Evolutionary conservation across 495 filamentous ascomycete genomes (phyloP).

Genomic region (Aspergillus steynii): DNA sequence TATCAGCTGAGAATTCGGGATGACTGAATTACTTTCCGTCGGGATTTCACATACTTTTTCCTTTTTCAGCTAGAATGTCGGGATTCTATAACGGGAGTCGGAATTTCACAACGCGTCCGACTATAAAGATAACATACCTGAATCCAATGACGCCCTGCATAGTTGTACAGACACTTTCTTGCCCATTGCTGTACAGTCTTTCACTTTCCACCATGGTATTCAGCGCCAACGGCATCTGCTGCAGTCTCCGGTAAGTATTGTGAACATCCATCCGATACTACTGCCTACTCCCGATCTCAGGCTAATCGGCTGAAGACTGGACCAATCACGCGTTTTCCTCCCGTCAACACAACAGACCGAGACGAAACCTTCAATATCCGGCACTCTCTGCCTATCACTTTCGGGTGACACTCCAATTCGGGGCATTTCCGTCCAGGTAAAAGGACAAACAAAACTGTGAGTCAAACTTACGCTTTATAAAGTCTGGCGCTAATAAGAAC

Average conservation of each 20-base stretch:
- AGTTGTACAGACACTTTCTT: no score
- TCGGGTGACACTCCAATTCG: constrained; percentile 10
- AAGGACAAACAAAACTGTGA: constrained; percentile 22
- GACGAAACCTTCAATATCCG: constrained; percentile 12
- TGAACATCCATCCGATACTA: neutral
- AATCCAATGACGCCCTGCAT: no score
- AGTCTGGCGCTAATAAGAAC: neutral
- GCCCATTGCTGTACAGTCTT: no score
- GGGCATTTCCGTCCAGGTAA: constrained; percentile 19
- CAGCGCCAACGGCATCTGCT: neutral
- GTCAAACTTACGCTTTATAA: neutral
- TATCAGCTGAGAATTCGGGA: no score
- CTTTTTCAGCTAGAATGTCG: no score
- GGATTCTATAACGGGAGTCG: no score
- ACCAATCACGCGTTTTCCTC: constrained; percentile 23
- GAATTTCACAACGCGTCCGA: no score
- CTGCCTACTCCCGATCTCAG: neutral
- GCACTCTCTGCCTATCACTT: constrained; percentile 17
- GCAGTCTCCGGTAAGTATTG: neutral
- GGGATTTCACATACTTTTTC: no score
- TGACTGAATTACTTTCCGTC: no score
- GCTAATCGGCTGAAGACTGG: constrained; percentile 9
- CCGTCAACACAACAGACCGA: constrained; percentile 7
- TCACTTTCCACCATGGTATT: neutral
- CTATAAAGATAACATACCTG: neutral